Percentiles rank a stretch among this genome's conserved stretches.
These are phyloP conservation scores for Myxozyma neotropica DNA, from an alignment of 805 yeast genomes.

Conservation along the genomic window DNA sequence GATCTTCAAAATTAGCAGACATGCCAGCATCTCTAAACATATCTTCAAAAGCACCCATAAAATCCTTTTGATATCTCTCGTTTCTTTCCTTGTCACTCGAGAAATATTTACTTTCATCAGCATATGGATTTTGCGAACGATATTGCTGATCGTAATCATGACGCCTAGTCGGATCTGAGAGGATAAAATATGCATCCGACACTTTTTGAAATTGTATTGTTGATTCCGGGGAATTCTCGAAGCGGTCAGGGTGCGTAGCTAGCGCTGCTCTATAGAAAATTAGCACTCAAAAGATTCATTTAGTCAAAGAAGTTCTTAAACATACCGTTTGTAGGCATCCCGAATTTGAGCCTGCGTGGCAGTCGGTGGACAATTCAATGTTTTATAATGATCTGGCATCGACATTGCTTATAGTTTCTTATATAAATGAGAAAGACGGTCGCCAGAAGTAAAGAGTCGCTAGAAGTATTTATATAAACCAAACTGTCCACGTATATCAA, in stretches of 20 bases:
- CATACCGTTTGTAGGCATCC: conserved; percentile 33
- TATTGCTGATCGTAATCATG: conserved; percentile 31
- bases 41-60: conserved; percentile 35
- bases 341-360: conserved; percentile 31
- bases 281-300: no score
- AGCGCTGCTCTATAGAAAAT: conserved; percentile 36
- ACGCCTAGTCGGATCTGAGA: conserved; percentile 31
- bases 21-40: conserved; percentile 33
- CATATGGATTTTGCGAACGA: conserved; percentile 6
- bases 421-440: not conserved
- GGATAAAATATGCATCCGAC: conserved; percentile 36
- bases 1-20: not conserved
- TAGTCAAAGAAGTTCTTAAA: not conserved
- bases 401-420: not conserved
- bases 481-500: no score
- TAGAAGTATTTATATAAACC: no score
- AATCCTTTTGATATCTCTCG: conserved; percentile 27
- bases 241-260: conserved; percentile 36
- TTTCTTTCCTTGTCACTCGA: conserved; percentile 26
- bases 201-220: conserved; percentile 33
- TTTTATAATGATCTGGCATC: conserved; percentile 30
- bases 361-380: conserved; percentile 11
- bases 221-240: conserved; percentile 24
- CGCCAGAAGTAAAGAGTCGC: not conserved
- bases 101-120: conserved; percentile 1